These are phyloP conservation scores for Ophiorrhiza pumila DNA, from an alignment of 257 asterid genomes.

Conservation along the genomic window DNA sequence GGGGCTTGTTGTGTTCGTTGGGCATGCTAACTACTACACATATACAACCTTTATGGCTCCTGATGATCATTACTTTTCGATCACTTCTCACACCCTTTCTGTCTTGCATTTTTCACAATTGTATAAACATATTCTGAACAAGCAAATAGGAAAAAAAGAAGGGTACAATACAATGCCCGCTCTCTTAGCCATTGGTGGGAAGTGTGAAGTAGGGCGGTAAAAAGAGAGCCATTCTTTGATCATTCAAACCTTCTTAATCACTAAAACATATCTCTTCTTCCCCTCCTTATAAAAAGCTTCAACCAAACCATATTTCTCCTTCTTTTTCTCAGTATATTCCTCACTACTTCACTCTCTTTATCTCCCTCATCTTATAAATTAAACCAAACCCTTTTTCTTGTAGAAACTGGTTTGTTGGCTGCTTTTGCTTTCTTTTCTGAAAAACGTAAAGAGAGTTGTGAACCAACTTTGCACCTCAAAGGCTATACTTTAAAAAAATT, in stretches of 20 bases:
- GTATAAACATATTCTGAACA: constrained; percentile 11
- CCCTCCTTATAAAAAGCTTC: constrained; percentile 40
- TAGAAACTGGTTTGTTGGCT: constrained; percentile 51
- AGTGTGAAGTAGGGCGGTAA: constrained; percentile 52
- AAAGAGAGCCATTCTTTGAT: constrained; percentile 62
- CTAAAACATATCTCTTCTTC: constrained; percentile 62
- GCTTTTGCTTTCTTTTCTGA: constrained; percentile 22
- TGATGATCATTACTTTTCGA: neutral
- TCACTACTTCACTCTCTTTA: constrained; percentile 32
- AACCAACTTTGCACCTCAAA: constrained; percentile 39
- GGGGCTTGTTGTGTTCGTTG: too few relatives aligned
- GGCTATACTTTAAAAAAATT: constrained; percentile 20
- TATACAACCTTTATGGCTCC: too few relatives aligned
- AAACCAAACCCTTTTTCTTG: constrained; percentile 60
- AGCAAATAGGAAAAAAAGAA: constrained; percentile 7
- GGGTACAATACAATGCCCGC: constrained; percentile 23
- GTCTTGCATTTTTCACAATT: constrained; percentile 1
- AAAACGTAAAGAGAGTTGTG: constrained; percentile 19
- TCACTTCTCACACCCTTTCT: constrained; percentile 48
- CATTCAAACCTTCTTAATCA: constrained; percentile 25
- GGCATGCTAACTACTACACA: too few relatives aligned
- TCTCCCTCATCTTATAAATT: constrained; percentile 48
- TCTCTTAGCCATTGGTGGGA: constrained; percentile 38
- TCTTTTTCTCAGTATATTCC: constrained; percentile 24
- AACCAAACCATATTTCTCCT: constrained; percentile 36